These are phyloP conservation scores for Lactuca sativa DNA, from an alignment of 129 eudicot species.

Conservation along the genomic window DNA sequence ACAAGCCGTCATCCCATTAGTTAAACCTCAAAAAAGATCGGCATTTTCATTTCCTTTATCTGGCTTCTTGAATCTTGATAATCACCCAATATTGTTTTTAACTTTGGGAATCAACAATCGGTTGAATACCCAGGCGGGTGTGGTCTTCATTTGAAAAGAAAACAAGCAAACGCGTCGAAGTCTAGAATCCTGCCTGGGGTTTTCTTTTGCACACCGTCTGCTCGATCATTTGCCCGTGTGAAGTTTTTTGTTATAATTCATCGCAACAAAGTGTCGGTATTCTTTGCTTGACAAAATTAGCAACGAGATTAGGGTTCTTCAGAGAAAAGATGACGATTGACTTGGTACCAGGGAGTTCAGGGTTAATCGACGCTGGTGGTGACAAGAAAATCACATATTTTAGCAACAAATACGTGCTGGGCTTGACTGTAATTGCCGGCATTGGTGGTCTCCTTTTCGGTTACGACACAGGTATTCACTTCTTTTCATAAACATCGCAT, in stretches of 20 bases:
- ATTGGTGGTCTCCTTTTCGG: conserved; percentile 95
- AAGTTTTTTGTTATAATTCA: conserved; percentile 5
- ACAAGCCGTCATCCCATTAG: conserved; percentile 2
- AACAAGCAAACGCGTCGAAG: conserved; percentile 9
- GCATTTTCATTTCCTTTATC: conserved; percentile 9
- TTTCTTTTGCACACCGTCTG: conserved; percentile 23
- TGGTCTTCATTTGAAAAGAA: neutral
- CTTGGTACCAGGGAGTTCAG: conserved; percentile 64
- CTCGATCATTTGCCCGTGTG: conserved; percentile 22
- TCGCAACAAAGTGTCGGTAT: neutral
- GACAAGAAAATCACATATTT: conserved; percentile 61
- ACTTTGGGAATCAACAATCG: neutral
- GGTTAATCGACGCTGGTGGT: conserved; percentile 41
- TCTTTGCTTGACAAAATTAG: neutral
- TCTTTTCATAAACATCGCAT: conserved; percentile 2
- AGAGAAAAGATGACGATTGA: conserved; percentile 49
- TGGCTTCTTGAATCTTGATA: neutral
- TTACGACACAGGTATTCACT: conserved; percentile 73
- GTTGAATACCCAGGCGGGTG: conserved; percentile 8
- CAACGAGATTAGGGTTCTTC: neutral
- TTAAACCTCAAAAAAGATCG: conserved; percentile 8
- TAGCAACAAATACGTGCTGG: conserved; percentile 75
- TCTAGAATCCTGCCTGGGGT: neutral
- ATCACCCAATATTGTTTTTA: conserved; percentile 7
- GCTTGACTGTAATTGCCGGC: conserved; percentile 84